phyloP scores from a whole-genome alignment of 1,284 basidiomycete species.

The Ganoderma boninense region DNA sequence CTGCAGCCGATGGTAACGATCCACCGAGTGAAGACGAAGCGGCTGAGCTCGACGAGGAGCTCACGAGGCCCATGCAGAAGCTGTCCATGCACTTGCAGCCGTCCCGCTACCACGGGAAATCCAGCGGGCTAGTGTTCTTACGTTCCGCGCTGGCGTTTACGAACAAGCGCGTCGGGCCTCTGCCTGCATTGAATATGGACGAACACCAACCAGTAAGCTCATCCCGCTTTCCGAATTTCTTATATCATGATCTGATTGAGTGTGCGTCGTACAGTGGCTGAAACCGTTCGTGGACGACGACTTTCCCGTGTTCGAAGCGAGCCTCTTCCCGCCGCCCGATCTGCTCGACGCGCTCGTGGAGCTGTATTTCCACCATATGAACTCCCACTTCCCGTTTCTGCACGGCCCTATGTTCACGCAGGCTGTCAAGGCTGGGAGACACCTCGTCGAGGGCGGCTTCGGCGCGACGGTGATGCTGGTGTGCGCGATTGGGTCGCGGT shows the following conservation, averaged over 20 bases:
- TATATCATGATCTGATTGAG: too few species aligned
- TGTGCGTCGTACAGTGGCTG: neutral
- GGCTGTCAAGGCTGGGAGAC: constrained; percentile 59
- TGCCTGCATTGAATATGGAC: neutral
- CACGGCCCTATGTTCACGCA: constrained; percentile 79
- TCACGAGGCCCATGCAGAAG: constrained; percentile 31
- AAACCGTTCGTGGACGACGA: neutral
- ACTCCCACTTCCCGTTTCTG: constrained; percentile 73
- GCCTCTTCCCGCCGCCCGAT: constrained; percentile 67
- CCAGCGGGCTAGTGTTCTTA: constrained; percentile 57
- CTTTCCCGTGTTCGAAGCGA: constrained; percentile 28
- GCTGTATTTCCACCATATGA: constrained; percentile 71
- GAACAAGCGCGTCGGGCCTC: constrained; percentile 27
- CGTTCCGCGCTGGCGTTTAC: constrained; percentile 57
- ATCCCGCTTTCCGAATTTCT: too few species aligned
- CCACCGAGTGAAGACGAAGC: neutral
- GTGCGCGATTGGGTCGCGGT: constrained; percentile 77
- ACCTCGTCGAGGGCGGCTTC: constrained; percentile 67
- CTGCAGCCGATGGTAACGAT: constrained; percentile 3
- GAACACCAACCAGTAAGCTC: constrained; percentile 28
- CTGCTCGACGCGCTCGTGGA: constrained; percentile 69
- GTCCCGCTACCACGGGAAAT: constrained; percentile 59
- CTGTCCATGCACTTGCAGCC: constrained; percentile 36
- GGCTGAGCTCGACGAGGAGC: neutral
- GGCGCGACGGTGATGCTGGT: constrained; percentile 77